phyloP scores from a whole-genome alignment of 129 eudicot species.

The Lonicera japonica region DNA sequence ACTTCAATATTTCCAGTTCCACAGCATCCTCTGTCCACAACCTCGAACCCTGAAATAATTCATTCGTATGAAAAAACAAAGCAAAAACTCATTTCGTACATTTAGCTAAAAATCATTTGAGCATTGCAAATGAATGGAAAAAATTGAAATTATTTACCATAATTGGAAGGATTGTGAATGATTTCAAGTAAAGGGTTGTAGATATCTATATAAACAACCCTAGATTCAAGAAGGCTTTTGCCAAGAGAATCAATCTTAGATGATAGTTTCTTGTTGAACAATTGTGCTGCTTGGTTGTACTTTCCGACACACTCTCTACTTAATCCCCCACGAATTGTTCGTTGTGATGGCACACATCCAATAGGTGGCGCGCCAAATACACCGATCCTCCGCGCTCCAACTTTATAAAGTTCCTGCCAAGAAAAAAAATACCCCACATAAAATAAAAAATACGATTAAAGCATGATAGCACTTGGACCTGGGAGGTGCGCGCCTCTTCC shows the following conservation, averaged over 20 bases:
- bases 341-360: constrained; percentile 46
- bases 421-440: background rate
- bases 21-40: constrained; percentile 56
- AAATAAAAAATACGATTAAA: too few relatives aligned
- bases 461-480: too few relatives aligned
- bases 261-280: constrained; percentile 29
- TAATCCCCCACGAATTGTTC: constrained; percentile 34
- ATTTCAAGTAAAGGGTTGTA: constrained; percentile 33
- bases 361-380: constrained; percentile 34
- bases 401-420: constrained; percentile 32
- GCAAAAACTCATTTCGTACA: too few relatives aligned
- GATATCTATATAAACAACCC: constrained; percentile 27
- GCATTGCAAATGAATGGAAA: too few relatives aligned
- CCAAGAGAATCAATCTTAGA: constrained; percentile 16
- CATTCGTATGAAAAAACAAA: background rate
- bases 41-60: constrained; percentile 26
- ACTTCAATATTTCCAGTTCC: constrained; percentile 66
- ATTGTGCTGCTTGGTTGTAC: constrained; percentile 33
- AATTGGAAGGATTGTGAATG: constrained; percentile 23
- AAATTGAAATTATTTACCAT: constrained; percentile 31
- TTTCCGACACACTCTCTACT: constrained; percentile 21
- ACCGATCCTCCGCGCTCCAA: constrained; percentile 49
- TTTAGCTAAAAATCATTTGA: too few relatives aligned
- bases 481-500: too few relatives aligned
- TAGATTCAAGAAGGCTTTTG: constrained; percentile 23